Evolutionary conservation across 2,329 filamentous ascomycete species (phyloP), one percentile per base, ranked within the genome.

Genomic region (Pleomassaria siparia): DNA sequence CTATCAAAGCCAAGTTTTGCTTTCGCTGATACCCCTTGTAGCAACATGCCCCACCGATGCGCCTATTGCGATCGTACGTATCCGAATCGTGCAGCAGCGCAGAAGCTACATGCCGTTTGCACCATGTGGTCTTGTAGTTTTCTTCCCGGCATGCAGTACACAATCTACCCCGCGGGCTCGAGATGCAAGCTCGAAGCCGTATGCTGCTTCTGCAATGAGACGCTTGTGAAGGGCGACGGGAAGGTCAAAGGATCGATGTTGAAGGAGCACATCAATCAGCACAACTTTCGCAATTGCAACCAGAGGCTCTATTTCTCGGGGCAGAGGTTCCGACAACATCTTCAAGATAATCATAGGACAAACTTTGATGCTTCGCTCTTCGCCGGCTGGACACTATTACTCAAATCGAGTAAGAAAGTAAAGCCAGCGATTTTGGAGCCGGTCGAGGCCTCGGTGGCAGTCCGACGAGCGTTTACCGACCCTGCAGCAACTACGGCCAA

Each of bases 121-220:
- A 57, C 48, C 0, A 63, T 60, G 59, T 64, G 55, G 55, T 64
- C 59, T 11, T 64, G 59, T 25, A 62, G 56, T 39, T 64, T 63
- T 43, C 42, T 64, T 4, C 55, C 58, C 2, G 56, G 59, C 22
- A 55, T 64, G 50, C 59, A 61, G 28, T 60, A 62, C 36, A 57
- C 61, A 7, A 62, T 64, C 4, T 64, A 60, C 28, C 59, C 61
- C 6, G 47, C 51, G 13, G 50, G 51, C 4, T 41, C 47, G 1
- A 25, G 33, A 16, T 22, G 32, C 13, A 18, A 52, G 15, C 40
- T 54, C 1, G 53, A 58, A 32, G 59, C 56, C 1, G 46, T 58
- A 0, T 64, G 60, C 26, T 64, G 58, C 42, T 64, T 59, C 46
- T 62, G 60, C 42, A 62, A 62, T 25, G 58, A 59, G 11, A 50